Evolutionary conservation across 2,329 filamentous ascomycete genomes (phyloP).

Genomic region (Lecanicillium sp.): DNA sequence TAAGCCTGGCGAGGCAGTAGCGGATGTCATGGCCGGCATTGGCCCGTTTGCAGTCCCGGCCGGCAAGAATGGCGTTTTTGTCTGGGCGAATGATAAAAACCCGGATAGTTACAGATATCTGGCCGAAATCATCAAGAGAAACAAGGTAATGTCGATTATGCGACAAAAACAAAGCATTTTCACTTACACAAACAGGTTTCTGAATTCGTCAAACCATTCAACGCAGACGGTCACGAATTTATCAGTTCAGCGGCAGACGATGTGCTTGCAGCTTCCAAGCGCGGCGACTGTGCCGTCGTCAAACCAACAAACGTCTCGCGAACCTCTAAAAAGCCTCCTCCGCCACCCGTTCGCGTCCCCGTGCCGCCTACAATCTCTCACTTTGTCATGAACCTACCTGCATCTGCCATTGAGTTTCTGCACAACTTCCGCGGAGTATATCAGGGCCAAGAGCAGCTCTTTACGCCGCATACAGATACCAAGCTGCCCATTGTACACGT

Average conservation of each 20-base stretch:
- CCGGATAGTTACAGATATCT: constrained; percentile 76
- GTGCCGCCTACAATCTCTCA: constrained; percentile 76
- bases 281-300: constrained; percentile 47
- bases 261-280: constrained; percentile 41
- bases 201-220: constrained; percentile 69
- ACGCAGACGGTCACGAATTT: constrained; percentile 74
- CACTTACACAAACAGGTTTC: constrained; percentile 33
- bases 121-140: constrained; percentile 58
- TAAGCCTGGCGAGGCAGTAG: constrained; percentile 77
- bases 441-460: constrained; percentile 57
- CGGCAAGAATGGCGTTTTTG: constrained; percentile 81
- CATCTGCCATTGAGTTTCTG: constrained; percentile 79
- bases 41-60: constrained; percentile 91
- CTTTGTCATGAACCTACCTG: constrained; percentile 97
- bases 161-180: constrained; percentile 9
- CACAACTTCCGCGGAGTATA: constrained; percentile 63
- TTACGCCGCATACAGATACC: constrained; percentile 48
- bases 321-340: constrained; percentile 26
- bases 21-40: constrained; percentile 95
- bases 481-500: constrained; percentile 78
- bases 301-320: constrained; percentile 30
- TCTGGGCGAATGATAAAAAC: constrained; percentile 96
- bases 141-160: too few relatives aligned
- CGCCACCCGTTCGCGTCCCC: constrained; percentile 31
- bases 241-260: constrained; percentile 61